Base-by-base conservation (phyloP, 352 stramenopile genomes). In the Phytopythium mirpurense region DNA sequence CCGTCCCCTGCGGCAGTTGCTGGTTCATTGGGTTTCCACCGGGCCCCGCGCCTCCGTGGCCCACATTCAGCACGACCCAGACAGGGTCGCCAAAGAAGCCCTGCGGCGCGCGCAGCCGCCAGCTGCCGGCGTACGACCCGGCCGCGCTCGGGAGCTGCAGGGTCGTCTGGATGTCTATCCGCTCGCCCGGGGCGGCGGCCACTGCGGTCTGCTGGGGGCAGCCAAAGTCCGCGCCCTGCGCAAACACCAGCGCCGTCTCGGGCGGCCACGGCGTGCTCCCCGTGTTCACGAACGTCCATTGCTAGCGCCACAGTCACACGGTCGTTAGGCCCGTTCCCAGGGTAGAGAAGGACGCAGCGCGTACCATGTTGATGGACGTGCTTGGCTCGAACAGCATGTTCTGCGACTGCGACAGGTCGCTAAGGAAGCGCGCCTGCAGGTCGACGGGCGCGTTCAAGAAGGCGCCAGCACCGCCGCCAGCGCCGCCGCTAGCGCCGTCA, bases 221-320 rank as follows among this genome's bases (percentile, higher is more conserved):
- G 34, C 75, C 55, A 45, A 94, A 86, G 36, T 60, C 74, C 34
- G 81, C 71, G 31, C 83, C 83, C 24, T 91, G 79, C 1, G 66
- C 63, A 56, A 92, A 90, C 45, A 88, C 60, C 16, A 94, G 58
- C 23, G 53, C 59, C 47, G 82, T 90, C 32, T 74, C 67, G 14
- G 54, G 54, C 3, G 81, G 83, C 83, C 83, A 94, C 34, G 74
- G 37, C 12, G 65, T 56, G 18, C 50, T 56, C 5, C 81, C 78
- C 23, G 64, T 68, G 54, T 94, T 94, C 10, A 87, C 70, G 75
- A 91, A 94, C 38, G 53, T 86, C 77, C 78, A 91, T 73, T 86
- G 68, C 77, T 88, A 50, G 15, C 41, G 32, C 41, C 16, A 27
- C 23, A 32, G n/a, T n/a, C 10, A 24, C 21, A 42, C 41, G 19